Evolutionary conservation across 1,139 yeast genomes (phyloP), one percentile per base, ranked within the genome.

Genomic region (Hyphopichia buzzinii): DNA sequence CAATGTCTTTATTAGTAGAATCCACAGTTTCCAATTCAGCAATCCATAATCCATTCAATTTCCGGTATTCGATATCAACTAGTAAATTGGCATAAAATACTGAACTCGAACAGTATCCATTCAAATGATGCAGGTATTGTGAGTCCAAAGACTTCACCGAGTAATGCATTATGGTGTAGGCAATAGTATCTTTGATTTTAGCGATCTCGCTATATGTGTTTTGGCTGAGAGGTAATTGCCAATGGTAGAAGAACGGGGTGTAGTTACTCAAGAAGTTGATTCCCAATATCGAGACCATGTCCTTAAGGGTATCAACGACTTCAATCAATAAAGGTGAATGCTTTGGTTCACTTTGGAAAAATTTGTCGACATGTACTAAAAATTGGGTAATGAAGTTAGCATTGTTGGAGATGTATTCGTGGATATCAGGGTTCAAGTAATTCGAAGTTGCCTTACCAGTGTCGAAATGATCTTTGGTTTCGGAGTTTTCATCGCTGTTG

Each of bases 181-280:
- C 72, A 36, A 67, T 49, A 3, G 74, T 59, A 34, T 71, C 75
- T 35, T 53, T 59, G 11, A 57, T 43, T 25, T 46, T 49, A 13
- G 46, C 36, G 25, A 48, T 44, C 19, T 46, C 49, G 12, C 42
- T 39, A 10, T 41, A 29, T 4, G 39, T 36, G 14, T 42, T 41
- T 17, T 39, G 43, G 16, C 41, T 33, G 15, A 47, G 38, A 11
- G 57, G 51, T 30, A 64, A 40, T 33, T 62, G 60, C 79, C 81
- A 75, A 41, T 67, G 67, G 43, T 63, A 65, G 46, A 73, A 71
- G 46, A 66, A 73, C 4, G 79, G 76, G 7, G 75, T 45, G 35
- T 67, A 72, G 46, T 74, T 74, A 40, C 57, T 60, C 12, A 72
- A 47, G 27, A 74, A 69, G 43, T 76, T 76, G 37, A 74, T 51